Conservation (phyloP, 768 basidiomycete genomes). For the Russula griseocarnosa region DNA sequence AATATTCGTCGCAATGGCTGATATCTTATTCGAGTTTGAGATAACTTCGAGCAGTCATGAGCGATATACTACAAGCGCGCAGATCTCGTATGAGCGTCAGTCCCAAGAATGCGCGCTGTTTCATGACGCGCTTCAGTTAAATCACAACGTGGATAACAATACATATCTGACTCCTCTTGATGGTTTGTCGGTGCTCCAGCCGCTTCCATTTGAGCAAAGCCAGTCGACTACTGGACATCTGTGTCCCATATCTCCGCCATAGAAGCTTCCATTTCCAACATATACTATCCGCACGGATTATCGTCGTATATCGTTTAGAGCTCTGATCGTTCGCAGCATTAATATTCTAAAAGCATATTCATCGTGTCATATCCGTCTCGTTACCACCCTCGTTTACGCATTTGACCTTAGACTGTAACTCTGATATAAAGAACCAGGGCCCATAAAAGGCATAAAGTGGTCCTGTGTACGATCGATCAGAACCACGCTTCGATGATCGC, state of each 20-base stretch:
- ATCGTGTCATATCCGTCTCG: conserved; percentile 1
- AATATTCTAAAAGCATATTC: conserved; percentile 5
- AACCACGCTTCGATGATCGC: conserved; percentile 6
- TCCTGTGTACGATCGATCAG: not conserved
- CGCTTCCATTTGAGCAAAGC: conserved; percentile 25
- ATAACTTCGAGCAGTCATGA: not conserved
- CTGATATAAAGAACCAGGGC: not conserved
- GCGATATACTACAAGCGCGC: not conserved
- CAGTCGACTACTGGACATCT: not conserved
- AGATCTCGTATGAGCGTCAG: conserved; percentile 12
- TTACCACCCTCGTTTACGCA: not conserved
- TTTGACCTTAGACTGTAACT: no score
- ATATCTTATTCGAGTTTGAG: conserved; percentile 8
- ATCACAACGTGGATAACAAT: conserved; percentile 6
- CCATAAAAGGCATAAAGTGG: not conserved
- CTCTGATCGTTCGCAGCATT: conserved; percentile 5
- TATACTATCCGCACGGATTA: conserved; percentile 12
- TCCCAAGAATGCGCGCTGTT: conserved; percentile 22
- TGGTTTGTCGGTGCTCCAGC: conserved; percentile 20
- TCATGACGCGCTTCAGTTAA: conserved; percentile 15
- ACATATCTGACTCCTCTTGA: conserved; percentile 25
- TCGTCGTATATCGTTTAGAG: not conserved
- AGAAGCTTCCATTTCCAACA: conserved; percentile 8
- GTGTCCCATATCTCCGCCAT: not conserved
- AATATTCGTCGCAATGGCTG: not conserved